phyloP scores from a whole-genome alignment of 306 rosid species.

The Glycine tomentella region DNA sequence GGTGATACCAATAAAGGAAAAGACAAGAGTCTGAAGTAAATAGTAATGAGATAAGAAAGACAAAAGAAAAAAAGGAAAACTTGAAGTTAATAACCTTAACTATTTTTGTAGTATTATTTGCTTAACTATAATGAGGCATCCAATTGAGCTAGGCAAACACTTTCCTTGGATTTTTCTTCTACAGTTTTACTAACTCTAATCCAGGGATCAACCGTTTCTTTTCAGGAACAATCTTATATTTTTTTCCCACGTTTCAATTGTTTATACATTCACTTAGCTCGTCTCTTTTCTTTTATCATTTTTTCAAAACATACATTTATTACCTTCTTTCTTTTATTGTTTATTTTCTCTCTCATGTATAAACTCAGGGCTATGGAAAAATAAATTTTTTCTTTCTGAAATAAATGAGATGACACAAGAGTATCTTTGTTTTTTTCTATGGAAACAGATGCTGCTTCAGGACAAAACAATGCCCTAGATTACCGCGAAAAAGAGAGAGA shows the following conservation, averaged over 20 bases:
- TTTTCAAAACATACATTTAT: neutral
- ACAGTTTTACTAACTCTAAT: neutral
- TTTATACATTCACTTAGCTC: neutral
- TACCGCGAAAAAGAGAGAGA: neutral
- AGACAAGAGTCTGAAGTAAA: neutral
- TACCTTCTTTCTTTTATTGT: neutral
- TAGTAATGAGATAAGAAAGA: neutral
- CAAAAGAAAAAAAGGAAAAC: neutral
- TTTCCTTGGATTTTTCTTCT: neutral
- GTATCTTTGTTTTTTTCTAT: neutral
- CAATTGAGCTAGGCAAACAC: neutral
- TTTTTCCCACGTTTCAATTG: neutral
- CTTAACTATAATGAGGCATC: neutral
- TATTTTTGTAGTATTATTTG: neutral
- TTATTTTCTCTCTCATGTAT: neutral
- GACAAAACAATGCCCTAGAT: conserved; percentile 14
- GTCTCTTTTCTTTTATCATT: neutral
- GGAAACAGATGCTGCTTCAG: neutral
- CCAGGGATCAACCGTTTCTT: too few relatives aligned
- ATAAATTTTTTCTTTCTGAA: neutral
- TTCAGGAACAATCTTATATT: too few relatives aligned
- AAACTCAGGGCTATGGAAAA: neutral
- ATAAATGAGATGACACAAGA: neutral
- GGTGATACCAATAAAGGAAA: neutral
- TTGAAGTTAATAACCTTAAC: neutral